Evolutionary conservation across 306 rosid species (phyloP).

Genomic region (Acacia acuminata): DNA sequence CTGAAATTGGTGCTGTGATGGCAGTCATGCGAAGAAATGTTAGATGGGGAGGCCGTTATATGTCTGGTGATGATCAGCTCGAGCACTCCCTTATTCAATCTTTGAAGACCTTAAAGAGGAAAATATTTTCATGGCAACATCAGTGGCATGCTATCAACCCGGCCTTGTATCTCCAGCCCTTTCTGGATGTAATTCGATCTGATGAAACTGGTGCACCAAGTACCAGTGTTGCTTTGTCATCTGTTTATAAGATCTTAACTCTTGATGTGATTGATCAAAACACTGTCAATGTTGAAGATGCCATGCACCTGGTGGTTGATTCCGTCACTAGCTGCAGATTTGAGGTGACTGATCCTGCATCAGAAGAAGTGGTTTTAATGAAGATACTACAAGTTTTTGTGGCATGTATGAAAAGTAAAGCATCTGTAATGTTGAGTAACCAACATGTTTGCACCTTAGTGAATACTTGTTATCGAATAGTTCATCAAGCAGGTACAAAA

Average conservation of each 20-base stretch:
- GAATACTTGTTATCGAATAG: constrained; percentile 94
- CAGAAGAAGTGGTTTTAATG: constrained; percentile 91
- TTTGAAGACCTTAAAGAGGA: constrained; percentile 77
- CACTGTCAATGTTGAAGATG: constrained; percentile 82
- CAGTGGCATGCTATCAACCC: constrained; percentile 93
- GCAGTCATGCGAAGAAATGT: constrained; percentile 98
- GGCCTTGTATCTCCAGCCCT: constrained; percentile 83
- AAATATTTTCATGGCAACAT: constrained; percentile 89
- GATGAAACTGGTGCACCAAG: constrained; percentile 97
- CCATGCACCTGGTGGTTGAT: constrained; percentile 95
- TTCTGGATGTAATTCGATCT: constrained; percentile 89
- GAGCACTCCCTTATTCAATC: constrained; percentile 92
- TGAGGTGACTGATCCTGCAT: constrained; percentile 92
- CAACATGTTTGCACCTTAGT: constrained; percentile 97
- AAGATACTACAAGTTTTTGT: constrained; percentile 95
- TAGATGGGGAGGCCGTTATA: constrained; percentile 91
- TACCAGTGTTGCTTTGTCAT: constrained; percentile 90
- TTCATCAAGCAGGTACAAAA: constrained; percentile 92
- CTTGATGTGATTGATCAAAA: constrained; percentile 88
- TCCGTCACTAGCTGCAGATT: constrained; percentile 96
- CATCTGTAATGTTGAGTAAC: constrained; percentile 87
- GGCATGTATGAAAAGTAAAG: constrained; percentile 97
- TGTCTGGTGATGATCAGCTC: constrained; percentile 94
- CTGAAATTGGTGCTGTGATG: constrained; percentile 93
- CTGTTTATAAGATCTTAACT: constrained; percentile 90